phyloP scores from a whole-genome alignment of 305 asterid genomes.

The Solanum aculeatissimum region DNA sequence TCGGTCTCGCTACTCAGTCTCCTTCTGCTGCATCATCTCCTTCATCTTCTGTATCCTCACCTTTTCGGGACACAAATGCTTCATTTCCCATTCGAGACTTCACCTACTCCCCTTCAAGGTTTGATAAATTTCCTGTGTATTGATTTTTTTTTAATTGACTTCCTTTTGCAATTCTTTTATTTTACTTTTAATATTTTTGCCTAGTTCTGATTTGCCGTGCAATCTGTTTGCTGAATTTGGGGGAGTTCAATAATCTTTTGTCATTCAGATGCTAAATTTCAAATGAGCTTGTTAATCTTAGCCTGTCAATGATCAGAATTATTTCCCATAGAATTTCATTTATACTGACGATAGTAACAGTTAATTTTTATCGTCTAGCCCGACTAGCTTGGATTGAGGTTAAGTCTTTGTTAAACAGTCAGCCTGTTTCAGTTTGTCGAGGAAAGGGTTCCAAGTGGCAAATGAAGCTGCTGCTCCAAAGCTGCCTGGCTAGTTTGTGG shows the following conservation, averaged over 20 bases:
- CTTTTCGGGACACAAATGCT: slow-evolving; percentile 41
- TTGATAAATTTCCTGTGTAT: neutral
- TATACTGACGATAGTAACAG: neutral
- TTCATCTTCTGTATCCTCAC: slow-evolving; percentile 46
- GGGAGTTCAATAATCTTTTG: neutral
- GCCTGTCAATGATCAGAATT: neutral
- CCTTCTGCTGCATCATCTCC: slow-evolving; percentile 30
- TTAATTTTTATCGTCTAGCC: neutral
- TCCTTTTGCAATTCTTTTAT: neutral
- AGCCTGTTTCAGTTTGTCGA: neutral
- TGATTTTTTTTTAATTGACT: neutral
- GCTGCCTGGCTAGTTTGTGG: neutral
- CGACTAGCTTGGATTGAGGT: neutral
- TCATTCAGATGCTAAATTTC: neutral
- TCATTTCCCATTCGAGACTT: slow-evolving; percentile 40
- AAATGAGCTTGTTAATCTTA: neutral
- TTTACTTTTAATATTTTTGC: neutral
- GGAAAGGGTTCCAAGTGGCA: neutral
- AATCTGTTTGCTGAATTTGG: neutral
- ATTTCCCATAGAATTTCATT: neutral
- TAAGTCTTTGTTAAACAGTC: neutral
- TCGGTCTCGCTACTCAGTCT: slow-evolving; percentile 52
- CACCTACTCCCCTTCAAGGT: slow-evolving; percentile 69
- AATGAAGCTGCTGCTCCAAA: neutral
- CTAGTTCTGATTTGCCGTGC: neutral